Evolutionary conservation across 2,329 filamentous ascomycete species (phyloP).

Genomic region (Uncinocarpus reesii): DNA sequence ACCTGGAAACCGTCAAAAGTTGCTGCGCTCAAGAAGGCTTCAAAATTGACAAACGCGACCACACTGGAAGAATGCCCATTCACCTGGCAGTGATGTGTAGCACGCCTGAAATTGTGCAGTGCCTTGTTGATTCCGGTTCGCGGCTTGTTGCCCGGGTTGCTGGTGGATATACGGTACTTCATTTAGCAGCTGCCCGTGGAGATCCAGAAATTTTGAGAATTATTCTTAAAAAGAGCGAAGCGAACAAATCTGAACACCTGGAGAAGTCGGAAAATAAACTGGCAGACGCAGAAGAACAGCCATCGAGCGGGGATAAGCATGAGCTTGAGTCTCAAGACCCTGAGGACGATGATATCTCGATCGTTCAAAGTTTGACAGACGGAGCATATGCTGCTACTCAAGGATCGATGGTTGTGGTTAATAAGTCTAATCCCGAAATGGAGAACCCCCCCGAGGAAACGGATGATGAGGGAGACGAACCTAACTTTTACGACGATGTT

Average conservation of each 20-base stretch:
- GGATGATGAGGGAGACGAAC: conserved; percentile 32
- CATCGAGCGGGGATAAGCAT: conserved; percentile 25
- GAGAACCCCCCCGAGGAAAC: conserved; percentile 22
- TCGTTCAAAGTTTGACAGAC: conserved; percentile 33
- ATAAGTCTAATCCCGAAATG: conserved; percentile 35
- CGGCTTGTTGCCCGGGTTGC: conserved; percentile 63
- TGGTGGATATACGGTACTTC: conserved; percentile 72
- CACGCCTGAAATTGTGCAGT: conserved; percentile 58
- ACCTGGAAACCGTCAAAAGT: conserved; percentile 58
- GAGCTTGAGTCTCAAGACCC: not conserved
- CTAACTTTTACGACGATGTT: conserved; percentile 66
- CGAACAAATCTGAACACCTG: conserved; percentile 47
- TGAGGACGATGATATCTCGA: conserved; percentile 18
- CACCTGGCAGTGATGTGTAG: conserved; percentile 64
- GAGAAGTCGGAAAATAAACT: conserved; percentile 9
- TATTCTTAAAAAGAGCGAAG: conserved; percentile 46
- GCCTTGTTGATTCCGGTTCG: conserved; percentile 60
- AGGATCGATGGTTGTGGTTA: conserved; percentile 57
- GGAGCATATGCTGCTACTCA: conserved; percentile 43
- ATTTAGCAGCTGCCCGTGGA: conserved; percentile 65
- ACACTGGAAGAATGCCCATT: conserved; percentile 67
- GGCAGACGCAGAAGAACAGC: conserved; percentile 43
- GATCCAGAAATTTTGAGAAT: conserved; percentile 58
- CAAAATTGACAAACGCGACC: conserved; percentile 64
- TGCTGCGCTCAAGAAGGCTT: conserved; percentile 60